Evolutionary conservation across 2,329 filamentous ascomycete species (phyloP), one percentile per base, ranked within the genome.

Genomic region (Colletotrichum graminicola): DNA sequence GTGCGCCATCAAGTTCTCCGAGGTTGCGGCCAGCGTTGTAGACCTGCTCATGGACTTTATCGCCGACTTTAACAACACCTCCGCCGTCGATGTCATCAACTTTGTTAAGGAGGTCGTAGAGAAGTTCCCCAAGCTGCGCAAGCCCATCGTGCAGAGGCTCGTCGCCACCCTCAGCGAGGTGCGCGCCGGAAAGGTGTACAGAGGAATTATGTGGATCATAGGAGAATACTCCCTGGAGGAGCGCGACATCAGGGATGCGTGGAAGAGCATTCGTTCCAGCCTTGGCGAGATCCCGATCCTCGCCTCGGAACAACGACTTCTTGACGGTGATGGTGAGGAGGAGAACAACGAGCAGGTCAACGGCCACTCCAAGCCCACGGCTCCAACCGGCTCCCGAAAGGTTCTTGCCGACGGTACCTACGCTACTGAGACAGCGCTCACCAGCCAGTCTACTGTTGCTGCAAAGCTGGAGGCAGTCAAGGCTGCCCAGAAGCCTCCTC

Each of bases 101-200:
- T 99, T 99, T 79, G 95, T 99, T 74, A 99, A 99, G 84, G 96
- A 99, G 81, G 96, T 99, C 4, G 95, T 98, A 8, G 96, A 99
- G 84, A 97, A 97, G 79, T 99, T 98, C 85, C 96, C 96, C 10
- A 91, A 93, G 76, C 88, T 99, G 69, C 91, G 96, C 72, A 90
- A 91, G 43, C 93, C 93, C 0, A 98, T 99, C 76, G 92, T 98
- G 8, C 90, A 93, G 77, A 92, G 95, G 72, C 86, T 99, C 21
- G 95, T 98, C 8, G 92, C 93, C 18, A 98, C 96, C 1, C 86
- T 99, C 55, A 92, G 92, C 76, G 96, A 99, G 81, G 96, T 99
- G 34, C 92, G 96, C 72, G 95, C 96, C 73, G 96, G 96, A 56
- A 99, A 98, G 85, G 95, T 99, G 21, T 99, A 98, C 81, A 91